A percentile compares a stretch with the other conserved stretches of the same genome.
phyloP scores from a whole-genome alignment of 2,329 filamentous ascomycete species.

The Tolypocladium inflatum region DNA sequence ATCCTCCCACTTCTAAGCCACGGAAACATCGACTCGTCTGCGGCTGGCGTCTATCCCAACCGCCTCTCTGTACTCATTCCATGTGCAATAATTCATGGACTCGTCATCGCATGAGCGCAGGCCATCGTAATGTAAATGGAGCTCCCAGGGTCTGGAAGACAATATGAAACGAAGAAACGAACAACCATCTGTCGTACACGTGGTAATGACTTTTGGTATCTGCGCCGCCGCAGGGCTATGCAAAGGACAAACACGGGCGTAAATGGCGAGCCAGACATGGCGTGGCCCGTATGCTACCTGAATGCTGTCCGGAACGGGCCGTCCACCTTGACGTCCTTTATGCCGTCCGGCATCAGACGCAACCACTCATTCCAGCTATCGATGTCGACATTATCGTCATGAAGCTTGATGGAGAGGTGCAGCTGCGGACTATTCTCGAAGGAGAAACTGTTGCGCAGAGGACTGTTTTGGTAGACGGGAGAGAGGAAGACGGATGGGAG shows the following conservation, averaged over 20 bases:
- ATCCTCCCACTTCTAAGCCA: background rate
- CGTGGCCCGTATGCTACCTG: constrained; percentile 5
- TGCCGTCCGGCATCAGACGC: constrained; percentile 46
- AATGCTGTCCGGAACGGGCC: constrained; percentile 30
- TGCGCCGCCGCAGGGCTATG: background rate
- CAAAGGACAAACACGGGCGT: background rate
- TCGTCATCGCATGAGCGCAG: background rate
- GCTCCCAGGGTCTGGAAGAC: background rate
- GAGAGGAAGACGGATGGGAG: constrained; percentile 47
- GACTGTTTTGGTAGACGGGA: constrained; percentile 34
- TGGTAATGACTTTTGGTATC: background rate
- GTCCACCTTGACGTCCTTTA: constrained; percentile 46
- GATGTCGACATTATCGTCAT: constrained; percentile 39
- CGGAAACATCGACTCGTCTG: background rate
- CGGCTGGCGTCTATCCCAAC: background rate
- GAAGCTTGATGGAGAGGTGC: constrained; percentile 39
- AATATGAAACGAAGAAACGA: constrained; percentile 2
- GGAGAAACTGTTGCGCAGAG: constrained; percentile 26
- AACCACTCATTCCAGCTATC: constrained; percentile 51
- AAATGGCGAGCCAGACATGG: background rate
- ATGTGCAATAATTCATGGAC: background rate
- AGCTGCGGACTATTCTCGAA: constrained; percentile 37
- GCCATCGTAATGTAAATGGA: background rate
- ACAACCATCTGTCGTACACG: background rate
- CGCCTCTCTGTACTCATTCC: background rate